A percentile compares a stretch with the other conserved stretches of the same genome.
Evolutionary conservation across 2,329 filamentous ascomycete genomes (phyloP).

Genomic region (Stachybotrys echinatus): DNA sequence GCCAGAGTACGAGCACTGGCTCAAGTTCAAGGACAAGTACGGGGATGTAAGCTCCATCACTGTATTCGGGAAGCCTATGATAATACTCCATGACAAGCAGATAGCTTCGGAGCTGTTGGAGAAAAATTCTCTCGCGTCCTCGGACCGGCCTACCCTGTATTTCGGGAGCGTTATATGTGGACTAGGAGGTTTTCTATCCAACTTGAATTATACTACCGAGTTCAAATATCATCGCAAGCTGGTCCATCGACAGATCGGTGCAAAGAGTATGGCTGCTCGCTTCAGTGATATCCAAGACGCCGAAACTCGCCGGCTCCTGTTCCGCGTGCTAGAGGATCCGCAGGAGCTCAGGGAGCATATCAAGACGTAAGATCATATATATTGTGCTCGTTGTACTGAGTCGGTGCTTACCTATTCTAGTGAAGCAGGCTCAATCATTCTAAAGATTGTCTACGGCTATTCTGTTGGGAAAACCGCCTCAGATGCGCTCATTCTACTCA

Average conservation of each 20-base stretch:
- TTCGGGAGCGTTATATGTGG: conserved; percentile 17
- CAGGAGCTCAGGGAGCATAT: conserved; percentile 14
- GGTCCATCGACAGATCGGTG: conserved; percentile 22
- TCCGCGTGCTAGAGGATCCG: conserved; percentile 15
- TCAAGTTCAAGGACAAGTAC: conserved; percentile 26
- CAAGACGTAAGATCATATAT: conserved; percentile 16
- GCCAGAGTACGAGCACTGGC: conserved; percentile 27
- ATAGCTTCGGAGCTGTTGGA: conserved; percentile 28
- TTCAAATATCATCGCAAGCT: conserved; percentile 19
- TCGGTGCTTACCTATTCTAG: conserved; percentile 8
- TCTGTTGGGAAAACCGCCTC: conserved; percentile 18
- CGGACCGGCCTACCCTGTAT: conserved; percentile 6
- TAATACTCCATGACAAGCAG: conserved; percentile 34
- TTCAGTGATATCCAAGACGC: conserved; percentile 18
- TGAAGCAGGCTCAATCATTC: conserved; percentile 18
- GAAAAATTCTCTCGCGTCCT: conserved; percentile 14
- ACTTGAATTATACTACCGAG: conserved; percentile 9
- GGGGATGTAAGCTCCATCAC: conserved; percentile 19
- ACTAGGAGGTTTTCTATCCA: conserved; percentile 9
- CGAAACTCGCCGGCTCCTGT: conserved; percentile 18
- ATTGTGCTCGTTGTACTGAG: background rate
- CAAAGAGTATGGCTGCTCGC: conserved; percentile 8
- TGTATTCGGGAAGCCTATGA: conserved; percentile 24
- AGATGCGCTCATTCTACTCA: conserved; percentile 22
- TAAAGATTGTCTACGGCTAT: conserved; percentile 25